Evolutionary conservation across 371 early-diverging fungal genomes (phyloP).

Genomic region (Mucor mucedo): DNA sequence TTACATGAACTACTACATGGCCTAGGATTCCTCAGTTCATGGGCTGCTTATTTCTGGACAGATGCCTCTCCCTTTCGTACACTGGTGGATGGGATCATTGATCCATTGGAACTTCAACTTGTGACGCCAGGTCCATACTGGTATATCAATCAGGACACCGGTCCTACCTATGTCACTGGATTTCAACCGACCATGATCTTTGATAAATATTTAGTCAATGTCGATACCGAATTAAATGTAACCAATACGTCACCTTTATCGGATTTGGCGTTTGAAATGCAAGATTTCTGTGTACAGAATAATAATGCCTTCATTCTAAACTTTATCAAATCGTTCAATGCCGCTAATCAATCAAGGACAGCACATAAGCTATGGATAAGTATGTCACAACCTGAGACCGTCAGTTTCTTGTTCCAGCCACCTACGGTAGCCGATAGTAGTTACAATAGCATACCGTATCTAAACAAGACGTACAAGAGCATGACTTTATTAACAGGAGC

Average conservation of each 20-base stretch:
- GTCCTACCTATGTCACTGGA: conserved; percentile 49
- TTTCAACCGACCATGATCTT: conserved; percentile 57
- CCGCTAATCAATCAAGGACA: conserved; percentile 34
- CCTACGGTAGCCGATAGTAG: conserved; percentile 36
- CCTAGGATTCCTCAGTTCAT: conserved; percentile 47
- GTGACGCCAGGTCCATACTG: conserved; percentile 48
- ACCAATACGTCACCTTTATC: conserved; percentile 22
- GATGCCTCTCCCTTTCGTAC: conserved; percentile 42
- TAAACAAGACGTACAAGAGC: conserved; percentile 38
- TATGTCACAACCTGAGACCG: conserved; percentile 35
- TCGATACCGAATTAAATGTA: conserved; percentile 24
- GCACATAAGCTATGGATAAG: conserved; percentile 44
- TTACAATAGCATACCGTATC: conserved; percentile 37
- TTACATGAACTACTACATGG: conserved; percentile 54
- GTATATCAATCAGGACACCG: conserved; percentile 41
- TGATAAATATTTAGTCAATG: conserved; percentile 45
- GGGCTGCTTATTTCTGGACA: conserved; percentile 57
- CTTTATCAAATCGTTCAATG: conserved; percentile 44
- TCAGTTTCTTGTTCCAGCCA: conserved; percentile 40
- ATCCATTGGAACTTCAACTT: conserved; percentile 36
- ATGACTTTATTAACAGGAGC: conserved; percentile 47
- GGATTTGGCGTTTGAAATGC: conserved; percentile 44
- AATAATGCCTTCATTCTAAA: conserved; percentile 49
- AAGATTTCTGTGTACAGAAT: conserved; percentile 48
- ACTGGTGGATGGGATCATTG: conserved; percentile 44